Base-by-base conservation (phyloP, 176 grass and related monocot genomes). In the Oryza brachyantha region DNA sequence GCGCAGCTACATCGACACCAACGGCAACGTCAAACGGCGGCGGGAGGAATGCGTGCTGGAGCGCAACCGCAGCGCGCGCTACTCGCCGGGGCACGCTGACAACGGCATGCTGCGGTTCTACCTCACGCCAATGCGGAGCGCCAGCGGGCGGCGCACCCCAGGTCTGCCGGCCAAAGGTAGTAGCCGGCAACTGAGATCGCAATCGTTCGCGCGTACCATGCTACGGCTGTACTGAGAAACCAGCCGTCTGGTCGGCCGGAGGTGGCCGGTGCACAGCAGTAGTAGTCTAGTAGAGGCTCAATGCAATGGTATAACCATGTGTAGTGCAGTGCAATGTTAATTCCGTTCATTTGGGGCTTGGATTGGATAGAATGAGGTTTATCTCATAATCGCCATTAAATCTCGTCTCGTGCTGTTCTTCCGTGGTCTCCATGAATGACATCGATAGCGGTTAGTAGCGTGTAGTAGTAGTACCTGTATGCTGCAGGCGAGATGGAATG, bases 81-180 rank as follows among this genome's bases (percentile, higher is more conserved):
- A 89, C 58, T 99, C 92, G 16, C 90, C 96, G 14, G 83, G 63
- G 60, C 72, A 54, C 5, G 83, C 68, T 1, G 96, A 99, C 76
- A 93, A 88, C 81, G 88, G 96, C 11, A 80, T 99, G 96, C 74
- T 99, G 61, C 73, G 96, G 72, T 88, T 96, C 88, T 99, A 99
- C 85, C 83, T 99, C 28, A 93, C 92, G 14, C 96, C 96, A 6
- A 75, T 89, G 72, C 79, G 81, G 19, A 99, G 78, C 60, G 78
- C 82, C 29, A 85, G 88, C 81, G 87, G 81, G 1, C 78, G 96
- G 64, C 90, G 88, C 26, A 12, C 46, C 1, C 66, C 73, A 5
- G 67, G 76, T 13, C 5, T 83, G 0, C 84, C 36, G 64, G 66
- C 61, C 13, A 84, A 32, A 69, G 93, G 28, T 41, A 84, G 28